A percentile compares a stretch with the other conserved stretches of the same genome.
These are phyloP conservation scores for Sugiyamaella castrensis DNA, from an alignment of 1,139 yeast species.

Conservation along the genomic window DNA sequence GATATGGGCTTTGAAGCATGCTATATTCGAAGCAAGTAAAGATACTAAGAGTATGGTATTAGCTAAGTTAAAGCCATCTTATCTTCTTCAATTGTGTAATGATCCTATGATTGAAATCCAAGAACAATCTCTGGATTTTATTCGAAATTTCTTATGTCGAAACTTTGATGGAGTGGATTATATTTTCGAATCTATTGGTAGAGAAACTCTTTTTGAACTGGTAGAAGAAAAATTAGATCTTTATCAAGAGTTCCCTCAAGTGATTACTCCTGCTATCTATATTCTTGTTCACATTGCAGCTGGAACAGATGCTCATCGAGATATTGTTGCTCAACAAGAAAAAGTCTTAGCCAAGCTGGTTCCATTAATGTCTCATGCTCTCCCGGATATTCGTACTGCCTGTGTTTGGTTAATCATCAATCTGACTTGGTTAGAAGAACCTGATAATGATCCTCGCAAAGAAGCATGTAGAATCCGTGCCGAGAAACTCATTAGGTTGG, in stretches of 20 bases:
- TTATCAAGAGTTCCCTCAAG: constrained; percentile 23
- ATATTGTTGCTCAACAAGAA: constrained; percentile 44
- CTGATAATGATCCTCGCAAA: constrained; percentile 23
- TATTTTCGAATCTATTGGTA: constrained; percentile 41
- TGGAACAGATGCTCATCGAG: constrained; percentile 48
- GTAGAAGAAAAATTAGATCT: constrained; percentile 27
- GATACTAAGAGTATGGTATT: constrained; percentile 34
- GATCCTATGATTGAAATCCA: constrained; percentile 53
- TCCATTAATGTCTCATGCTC: constrained; percentile 38
- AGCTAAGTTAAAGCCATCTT: constrained; percentile 49
- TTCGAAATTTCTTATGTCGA: constrained; percentile 73
- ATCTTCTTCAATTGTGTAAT: constrained; percentile 51
- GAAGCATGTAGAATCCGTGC: constrained; percentile 28
- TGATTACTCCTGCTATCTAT: constrained; percentile 49
- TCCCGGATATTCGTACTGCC: constrained; percentile 48
- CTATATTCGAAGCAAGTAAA: constrained; percentile 44
- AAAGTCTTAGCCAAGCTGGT: constrained; percentile 42
- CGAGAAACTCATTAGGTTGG: constrained; percentile 38
- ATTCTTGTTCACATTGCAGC: constrained; percentile 59
- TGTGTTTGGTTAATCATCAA: constrained; percentile 60
- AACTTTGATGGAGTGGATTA: constrained; percentile 50
- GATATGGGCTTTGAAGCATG: constrained; percentile 56
- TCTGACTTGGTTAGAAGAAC: constrained; percentile 49
- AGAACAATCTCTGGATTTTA: constrained; percentile 65
- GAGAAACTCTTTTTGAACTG: constrained; percentile 31